Percentiles rank a stretch among this genome's conserved stretches.
These are phyloP conservation scores for Penicillium sp. DNA, from an alignment of 2,329 filamentous ascomycete genomes.

Conservation along the genomic window DNA sequence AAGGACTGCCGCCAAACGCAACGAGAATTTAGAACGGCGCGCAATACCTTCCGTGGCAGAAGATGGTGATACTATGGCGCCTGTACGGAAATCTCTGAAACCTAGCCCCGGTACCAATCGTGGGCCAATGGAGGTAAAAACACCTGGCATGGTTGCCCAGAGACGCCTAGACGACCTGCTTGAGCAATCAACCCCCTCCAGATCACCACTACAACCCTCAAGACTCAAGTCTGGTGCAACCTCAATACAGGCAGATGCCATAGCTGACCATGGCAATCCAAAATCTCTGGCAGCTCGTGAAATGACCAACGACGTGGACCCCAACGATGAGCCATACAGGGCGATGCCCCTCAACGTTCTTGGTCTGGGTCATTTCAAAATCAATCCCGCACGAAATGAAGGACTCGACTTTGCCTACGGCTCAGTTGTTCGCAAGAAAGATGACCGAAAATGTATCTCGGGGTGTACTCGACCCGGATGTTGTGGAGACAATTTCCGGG, in stretches of 20 bases:
- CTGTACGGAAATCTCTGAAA: neutral
- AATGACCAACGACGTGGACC: constrained; percentile 11
- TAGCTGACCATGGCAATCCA: neutral
- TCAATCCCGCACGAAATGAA: constrained; percentile 73
- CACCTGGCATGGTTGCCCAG: constrained; percentile 9
- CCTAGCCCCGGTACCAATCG: neutral
- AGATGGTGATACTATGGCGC: constrained; percentile 45
- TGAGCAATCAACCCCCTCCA: constrained; percentile 29
- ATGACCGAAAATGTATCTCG: constrained; percentile 68
- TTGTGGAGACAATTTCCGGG: constrained; percentile 71
- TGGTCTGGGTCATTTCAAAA: constrained; percentile 72
- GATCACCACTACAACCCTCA: constrained; percentile 15
- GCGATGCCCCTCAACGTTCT: constrained; percentile 60
- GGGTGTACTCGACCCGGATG: constrained; percentile 77
- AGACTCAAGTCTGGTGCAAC: neutral
- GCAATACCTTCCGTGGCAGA: constrained; percentile 52
- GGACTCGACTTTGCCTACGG: constrained; percentile 72
- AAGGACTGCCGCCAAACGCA: constrained; percentile 36
- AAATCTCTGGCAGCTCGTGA: constrained; percentile 1
- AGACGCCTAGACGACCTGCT: constrained; percentile 37
- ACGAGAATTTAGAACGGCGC: constrained; percentile 25
- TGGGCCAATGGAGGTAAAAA: neutral
- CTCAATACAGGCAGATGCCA: neutral
- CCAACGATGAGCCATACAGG: constrained; percentile 55
- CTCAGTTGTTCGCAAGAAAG: constrained; percentile 71